Evolutionary conservation across 164 flowering plant genomes (phyloP).

Genomic region (Chimonanthus salicifolius): DNA sequence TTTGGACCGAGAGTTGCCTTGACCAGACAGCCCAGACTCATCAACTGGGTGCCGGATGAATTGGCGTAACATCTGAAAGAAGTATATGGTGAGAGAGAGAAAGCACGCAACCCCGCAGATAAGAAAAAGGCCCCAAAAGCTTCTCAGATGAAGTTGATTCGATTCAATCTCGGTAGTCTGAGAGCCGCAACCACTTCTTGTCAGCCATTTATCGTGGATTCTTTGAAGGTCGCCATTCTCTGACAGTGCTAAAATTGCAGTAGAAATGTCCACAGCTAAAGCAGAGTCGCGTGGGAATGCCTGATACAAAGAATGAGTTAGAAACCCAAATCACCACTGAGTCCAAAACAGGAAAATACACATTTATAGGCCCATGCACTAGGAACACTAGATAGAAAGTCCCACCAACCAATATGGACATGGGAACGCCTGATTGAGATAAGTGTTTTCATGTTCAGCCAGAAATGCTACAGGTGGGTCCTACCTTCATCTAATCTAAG

Average conservation of each 20-base stretch:
- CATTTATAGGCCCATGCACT: not conserved
- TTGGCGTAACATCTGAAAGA: conserved; percentile 29
- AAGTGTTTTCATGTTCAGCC: no score
- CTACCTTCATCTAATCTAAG: no score
- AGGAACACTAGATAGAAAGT: no score
- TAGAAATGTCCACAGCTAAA: conserved; percentile 79
- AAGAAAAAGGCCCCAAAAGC: conserved; percentile 83
- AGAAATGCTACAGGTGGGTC: no score
- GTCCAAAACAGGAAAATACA: not conserved
- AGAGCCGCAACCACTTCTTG: conserved; percentile 33
- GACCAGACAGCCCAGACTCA: conserved; percentile 21
- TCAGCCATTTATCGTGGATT: conserved; percentile 74
- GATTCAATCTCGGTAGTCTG: conserved; percentile 27
- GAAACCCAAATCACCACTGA: not conserved
- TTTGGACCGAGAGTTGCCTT: conserved; percentile 24
- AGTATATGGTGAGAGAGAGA: conserved; percentile 47
- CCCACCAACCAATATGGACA: no score
- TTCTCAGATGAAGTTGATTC: conserved; percentile 50
- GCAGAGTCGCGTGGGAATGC: conserved; percentile 89
- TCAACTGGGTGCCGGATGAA: conserved; percentile 30
- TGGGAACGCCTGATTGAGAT: no score
- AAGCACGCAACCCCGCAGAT: conserved; percentile 61
- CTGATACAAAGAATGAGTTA: conserved; percentile 22
- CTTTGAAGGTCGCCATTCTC: conserved; percentile 81
- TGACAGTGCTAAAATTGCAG: conserved; percentile 68